Conservation (phyloP, 176 grass and related monocot genomes). For the Triticum aestivum region IWGSC_CS_RefSeq_v2.1 NC_057805.1:482658385-482658884, state of each 20-base stretch:
- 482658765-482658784: constrained; percentile 52
- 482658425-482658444: too few species aligned
- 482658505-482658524: too few species aligned
- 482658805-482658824: constrained; percentile 2
- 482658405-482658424: too few species aligned
- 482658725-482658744: constrained; percentile 67
- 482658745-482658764: constrained; percentile 48
- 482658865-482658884: constrained; percentile 48
- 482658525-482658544: too few species aligned
- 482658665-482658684: neutral
- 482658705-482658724: constrained; percentile 69
- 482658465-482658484: neutral
- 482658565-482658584: too few species aligned
- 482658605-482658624: too few species aligned
- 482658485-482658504: neutral
- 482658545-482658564: too few species aligned
- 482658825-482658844: neutral
- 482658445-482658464: too few species aligned
- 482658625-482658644: neutral
- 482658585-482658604: too few species aligned
- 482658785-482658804: neutral
- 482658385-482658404: too few species aligned
- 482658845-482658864: constrained; percentile 37
- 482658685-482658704: constrained; percentile 66
- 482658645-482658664: too few species aligned